phyloP scores from a whole-genome alignment of 2,329 filamentous ascomycete species.

The Chrysosporium queenslandicum region DNA sequence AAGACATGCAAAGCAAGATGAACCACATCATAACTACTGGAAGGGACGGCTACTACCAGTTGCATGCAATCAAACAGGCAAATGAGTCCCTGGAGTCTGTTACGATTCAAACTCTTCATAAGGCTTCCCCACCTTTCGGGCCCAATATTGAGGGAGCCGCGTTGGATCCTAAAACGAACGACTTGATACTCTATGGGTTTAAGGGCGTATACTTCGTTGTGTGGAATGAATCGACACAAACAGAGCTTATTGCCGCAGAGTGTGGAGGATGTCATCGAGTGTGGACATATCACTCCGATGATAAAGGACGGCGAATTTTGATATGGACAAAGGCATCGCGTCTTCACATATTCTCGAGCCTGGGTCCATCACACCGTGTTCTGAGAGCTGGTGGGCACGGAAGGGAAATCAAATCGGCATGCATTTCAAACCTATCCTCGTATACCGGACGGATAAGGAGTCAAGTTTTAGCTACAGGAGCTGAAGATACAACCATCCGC shows the following conservation, averaged over 20 bases:
- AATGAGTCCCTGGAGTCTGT: slow-evolving; percentile 23
- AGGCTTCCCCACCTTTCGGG: slow-evolving; percentile 59
- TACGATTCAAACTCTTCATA: slow-evolving; percentile 50
- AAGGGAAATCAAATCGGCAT: slow-evolving; percentile 64
- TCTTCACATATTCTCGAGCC: slow-evolving; percentile 40
- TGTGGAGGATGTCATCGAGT: slow-evolving; percentile 78
- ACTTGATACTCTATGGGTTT: slow-evolving; percentile 72
- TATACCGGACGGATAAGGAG: slow-evolving; percentile 12
- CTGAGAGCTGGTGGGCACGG: slow-evolving; percentile 69
- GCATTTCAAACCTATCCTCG: slow-evolving; percentile 32
- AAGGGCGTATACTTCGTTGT: slow-evolving; percentile 67
- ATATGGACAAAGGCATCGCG: slow-evolving; percentile 63
- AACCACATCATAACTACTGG: slow-evolving; percentile 56
- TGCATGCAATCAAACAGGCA: slow-evolving; percentile 41
- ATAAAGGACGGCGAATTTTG: slow-evolving; percentile 44
- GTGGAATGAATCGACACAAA: slow-evolving; percentile 63
- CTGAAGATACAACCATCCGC: slow-evolving; percentile 64
- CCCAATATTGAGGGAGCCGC: slow-evolving; percentile 65
- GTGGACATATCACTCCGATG: slow-evolving; percentile 49
- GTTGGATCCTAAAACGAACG: slow-evolving; percentile 41
- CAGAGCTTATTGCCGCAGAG: slow-evolving; percentile 60
- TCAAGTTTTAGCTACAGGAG: slow-evolving; percentile 53
- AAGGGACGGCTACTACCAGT: slow-evolving; percentile 64
- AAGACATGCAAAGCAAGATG: not conserved
- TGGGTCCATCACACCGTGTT: slow-evolving; percentile 34